phyloP scores from a whole-genome alignment of 2,329 filamentous ascomycete species.

The Fusarium oxysporum region DNA sequence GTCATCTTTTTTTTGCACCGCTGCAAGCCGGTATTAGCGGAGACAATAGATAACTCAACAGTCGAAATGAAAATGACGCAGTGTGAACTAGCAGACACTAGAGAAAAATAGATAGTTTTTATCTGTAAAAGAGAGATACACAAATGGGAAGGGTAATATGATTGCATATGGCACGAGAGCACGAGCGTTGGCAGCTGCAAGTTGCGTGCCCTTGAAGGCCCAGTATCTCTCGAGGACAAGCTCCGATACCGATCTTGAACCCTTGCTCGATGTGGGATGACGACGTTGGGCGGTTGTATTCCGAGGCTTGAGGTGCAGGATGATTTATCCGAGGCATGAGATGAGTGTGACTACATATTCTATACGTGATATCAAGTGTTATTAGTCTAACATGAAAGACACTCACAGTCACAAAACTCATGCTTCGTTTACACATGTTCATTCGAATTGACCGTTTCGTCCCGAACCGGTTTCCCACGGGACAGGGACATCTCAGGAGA shows the following conservation, averaged over 20 bases:
- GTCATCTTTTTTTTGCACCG: slow-evolving; percentile 26
- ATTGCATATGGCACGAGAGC: slow-evolving; percentile 22
- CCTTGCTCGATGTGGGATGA: slow-evolving; percentile 36
- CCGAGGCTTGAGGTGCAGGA: slow-evolving; percentile 12
- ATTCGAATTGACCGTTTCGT: slow-evolving; percentile 34
- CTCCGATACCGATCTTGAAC: slow-evolving; percentile 33
- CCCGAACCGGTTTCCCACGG: slow-evolving; percentile 43
- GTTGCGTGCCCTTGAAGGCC: slow-evolving; percentile 25
- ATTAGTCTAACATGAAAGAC: neutral
- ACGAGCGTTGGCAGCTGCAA: slow-evolving; percentile 8
- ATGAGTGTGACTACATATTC: neutral
- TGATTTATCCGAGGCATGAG: slow-evolving; percentile 17
- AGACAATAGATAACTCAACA: slow-evolving; percentile 5
- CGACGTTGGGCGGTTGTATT: slow-evolving; percentile 11
- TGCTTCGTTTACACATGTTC: slow-evolving; percentile 2
- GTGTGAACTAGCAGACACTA: slow-evolving; percentile 36
- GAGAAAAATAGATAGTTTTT: slow-evolving; percentile 13
- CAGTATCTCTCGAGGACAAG: slow-evolving; percentile 26
- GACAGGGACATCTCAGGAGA: slow-evolving; percentile 31
- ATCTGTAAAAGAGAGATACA: neutral
- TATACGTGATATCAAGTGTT: neutral
- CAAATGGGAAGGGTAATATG: neutral
- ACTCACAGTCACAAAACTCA: neutral
- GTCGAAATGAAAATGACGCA: slow-evolving; percentile 47
- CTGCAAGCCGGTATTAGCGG: slow-evolving; percentile 37